Evolutionary conservation across 1,139 yeast species (phyloP).

Genomic region (Geotrichum australiense): DNA sequence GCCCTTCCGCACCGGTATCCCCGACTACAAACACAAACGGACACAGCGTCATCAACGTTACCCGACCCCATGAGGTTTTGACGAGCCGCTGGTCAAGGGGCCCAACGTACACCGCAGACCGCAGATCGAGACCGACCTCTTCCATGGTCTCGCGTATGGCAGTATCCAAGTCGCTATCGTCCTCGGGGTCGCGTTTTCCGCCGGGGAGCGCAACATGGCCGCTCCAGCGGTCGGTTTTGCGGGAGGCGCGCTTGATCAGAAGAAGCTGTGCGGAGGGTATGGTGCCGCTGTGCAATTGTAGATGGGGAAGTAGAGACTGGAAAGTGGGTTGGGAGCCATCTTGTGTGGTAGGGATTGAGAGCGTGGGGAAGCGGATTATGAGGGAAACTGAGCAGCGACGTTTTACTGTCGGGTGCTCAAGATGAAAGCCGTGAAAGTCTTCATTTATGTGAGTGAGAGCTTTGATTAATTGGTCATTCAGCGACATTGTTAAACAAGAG

Average conservation of each 20-base stretch:
- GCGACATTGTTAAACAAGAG: neutral
- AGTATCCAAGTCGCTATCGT: constrained; percentile 30
- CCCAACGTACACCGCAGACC: constrained; percentile 29
- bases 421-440: constrained; percentile 19
- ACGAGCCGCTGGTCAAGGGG: constrained; percentile 35
- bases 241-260: constrained; percentile 35
- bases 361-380: constrained; percentile 23
- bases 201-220: constrained; percentile 40
- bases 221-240: constrained; percentile 38
- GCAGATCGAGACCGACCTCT: constrained; percentile 37
- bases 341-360: too few species aligned
- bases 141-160: constrained; percentile 37
- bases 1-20: constrained; percentile 21
- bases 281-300: neutral
- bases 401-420: constrained; percentile 18
- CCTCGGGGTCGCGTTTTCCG: constrained; percentile 36
- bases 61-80: constrained; percentile 34
- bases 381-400: constrained; percentile 26
- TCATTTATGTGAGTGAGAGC: constrained; percentile 19
- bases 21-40: constrained; percentile 33
- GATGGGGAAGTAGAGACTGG: too few species aligned
- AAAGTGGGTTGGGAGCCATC: too few species aligned
- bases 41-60: constrained; percentile 33
- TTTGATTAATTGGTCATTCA: constrained; percentile 16
- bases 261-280: constrained; percentile 29